These are phyloP conservation scores for Suhomyces taliae DNA, from an alignment of 1,139 yeast species.

Conservation along the genomic window DNA sequence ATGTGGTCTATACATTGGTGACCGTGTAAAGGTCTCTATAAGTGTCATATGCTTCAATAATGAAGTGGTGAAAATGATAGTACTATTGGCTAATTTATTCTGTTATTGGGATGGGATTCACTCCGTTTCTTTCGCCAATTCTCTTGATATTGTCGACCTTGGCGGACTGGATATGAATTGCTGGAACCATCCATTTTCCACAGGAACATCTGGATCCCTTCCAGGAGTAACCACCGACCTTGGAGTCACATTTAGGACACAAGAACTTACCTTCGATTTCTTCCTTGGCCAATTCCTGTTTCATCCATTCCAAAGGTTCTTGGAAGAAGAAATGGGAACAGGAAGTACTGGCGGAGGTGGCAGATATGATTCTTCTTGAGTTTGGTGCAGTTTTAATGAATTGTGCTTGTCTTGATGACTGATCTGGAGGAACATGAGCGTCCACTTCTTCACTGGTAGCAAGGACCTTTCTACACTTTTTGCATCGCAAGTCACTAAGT, in stretches of 20 bases:
- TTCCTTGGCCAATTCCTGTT: constrained; percentile 62
- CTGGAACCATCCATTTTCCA: constrained; percentile 95
- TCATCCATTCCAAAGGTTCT: constrained; percentile 94
- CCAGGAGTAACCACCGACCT: constrained; percentile 92
- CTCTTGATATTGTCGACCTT: constrained; percentile 66
- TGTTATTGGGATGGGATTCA: too few relatives aligned
- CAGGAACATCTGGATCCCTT: constrained; percentile 93
- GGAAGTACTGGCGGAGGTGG: constrained; percentile 51
- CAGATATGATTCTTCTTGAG: constrained; percentile 53
- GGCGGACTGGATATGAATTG: constrained; percentile 76
- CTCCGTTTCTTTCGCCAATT: not conserved
- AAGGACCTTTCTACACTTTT: constrained; percentile 62
- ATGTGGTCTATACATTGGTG: not conserved
- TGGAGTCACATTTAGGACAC: constrained; percentile 84
- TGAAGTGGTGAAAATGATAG: too few relatives aligned
- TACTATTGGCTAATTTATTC: too few relatives aligned
- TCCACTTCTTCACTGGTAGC: constrained; percentile 53
- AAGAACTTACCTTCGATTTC: constrained; percentile 81
- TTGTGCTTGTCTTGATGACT: constrained; percentile 59
- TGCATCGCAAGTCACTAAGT: constrained; percentile 56
- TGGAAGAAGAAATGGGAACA: constrained; percentile 82
- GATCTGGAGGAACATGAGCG: constrained; percentile 59
- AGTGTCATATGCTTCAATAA: not conserved
- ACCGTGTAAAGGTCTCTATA: not conserved
- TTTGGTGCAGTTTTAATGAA: constrained; percentile 63